Evolutionary conservation across 1,139 yeast genomes (phyloP).

Genomic region (Arxiozyma telluris): DNA sequence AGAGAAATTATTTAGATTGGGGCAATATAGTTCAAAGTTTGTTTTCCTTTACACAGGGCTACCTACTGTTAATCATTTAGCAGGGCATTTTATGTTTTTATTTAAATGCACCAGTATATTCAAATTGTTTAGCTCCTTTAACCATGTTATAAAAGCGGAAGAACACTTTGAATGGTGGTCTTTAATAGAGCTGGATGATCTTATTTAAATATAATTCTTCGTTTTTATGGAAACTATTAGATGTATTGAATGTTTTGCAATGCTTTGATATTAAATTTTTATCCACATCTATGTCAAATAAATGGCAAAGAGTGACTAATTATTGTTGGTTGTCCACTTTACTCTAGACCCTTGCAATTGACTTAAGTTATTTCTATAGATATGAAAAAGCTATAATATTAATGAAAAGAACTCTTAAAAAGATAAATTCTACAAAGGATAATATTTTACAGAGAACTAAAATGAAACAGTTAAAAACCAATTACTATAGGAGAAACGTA

Average conservation of each 20-base stretch:
- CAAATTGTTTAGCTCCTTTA: background rate
- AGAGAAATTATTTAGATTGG: background rate
- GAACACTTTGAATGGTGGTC: background rate
- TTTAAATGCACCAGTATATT: background rate
- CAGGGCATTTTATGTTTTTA: background rate
- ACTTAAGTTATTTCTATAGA: background rate
- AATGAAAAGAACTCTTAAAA: background rate
- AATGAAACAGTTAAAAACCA: background rate
- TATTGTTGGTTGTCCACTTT: conserved; percentile 1
- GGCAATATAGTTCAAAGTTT: background rate
- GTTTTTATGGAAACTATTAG: background rate
- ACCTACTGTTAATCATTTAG: background rate
- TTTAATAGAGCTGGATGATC: background rate
- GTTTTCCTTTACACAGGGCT: background rate
- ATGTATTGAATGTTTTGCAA: background rate
- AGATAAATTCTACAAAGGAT: background rate
- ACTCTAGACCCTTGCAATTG: background rate
- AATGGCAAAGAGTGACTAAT: background rate
- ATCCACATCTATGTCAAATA: background rate
- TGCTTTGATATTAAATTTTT: background rate
- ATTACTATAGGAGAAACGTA: background rate
- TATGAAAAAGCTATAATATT: background rate
- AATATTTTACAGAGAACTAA: background rate
- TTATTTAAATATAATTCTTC: background rate
- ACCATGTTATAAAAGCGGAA: background rate